These are phyloP conservation scores for Metschnikowia orientalis DNA, from an alignment of 805 yeast genomes.

Conservation along the genomic window DNA sequence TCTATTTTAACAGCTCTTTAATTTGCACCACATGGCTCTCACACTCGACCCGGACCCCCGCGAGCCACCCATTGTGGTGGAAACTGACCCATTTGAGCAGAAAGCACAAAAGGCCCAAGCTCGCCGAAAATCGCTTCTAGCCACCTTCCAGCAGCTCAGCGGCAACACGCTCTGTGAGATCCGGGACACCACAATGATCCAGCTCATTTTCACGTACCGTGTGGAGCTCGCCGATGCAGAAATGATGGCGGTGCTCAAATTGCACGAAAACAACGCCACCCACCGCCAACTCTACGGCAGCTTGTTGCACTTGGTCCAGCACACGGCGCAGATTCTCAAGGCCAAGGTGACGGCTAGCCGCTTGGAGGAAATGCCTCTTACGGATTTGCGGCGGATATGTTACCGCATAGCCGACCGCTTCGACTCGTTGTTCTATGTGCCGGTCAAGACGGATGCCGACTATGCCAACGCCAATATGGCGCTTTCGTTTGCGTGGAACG, in stretches of 20 bases:
- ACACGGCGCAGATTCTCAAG: slow-evolving; percentile 9
- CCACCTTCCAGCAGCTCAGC: slow-evolving; percentile 4
- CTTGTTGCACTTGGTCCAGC: slow-evolving; percentile 7
- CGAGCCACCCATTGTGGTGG: not conserved
- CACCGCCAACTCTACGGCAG: slow-evolving; percentile 10
- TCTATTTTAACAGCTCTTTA: not conserved
- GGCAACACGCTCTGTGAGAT: slow-evolving; percentile 8
- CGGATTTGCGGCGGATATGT: slow-evolving; percentile 23
- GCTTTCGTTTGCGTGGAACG: slow-evolving; percentile 17
- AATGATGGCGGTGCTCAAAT: slow-evolving; percentile 12
- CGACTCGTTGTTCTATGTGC: slow-evolving; percentile 24
- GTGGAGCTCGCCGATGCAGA: slow-evolving; percentile 10
- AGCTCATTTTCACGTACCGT: slow-evolving; percentile 9
- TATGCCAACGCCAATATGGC: slow-evolving; percentile 10
- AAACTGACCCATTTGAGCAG: slow-evolving; percentile 8
- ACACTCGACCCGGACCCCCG: slow-evolving; percentile 9
- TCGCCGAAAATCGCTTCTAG: slow-evolving; percentile 8
- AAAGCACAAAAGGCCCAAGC: slow-evolving; percentile 12
- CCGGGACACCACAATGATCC: slow-evolving; percentile 14
- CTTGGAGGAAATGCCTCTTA: slow-evolving; percentile 22
- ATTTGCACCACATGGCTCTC: slow-evolving; percentile 8
- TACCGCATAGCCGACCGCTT: slow-evolving; percentile 23
- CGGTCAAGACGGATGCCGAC: slow-evolving; percentile 10
- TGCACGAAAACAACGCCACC: slow-evolving; percentile 2
- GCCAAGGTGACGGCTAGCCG: slow-evolving; percentile 7